Evolutionary conservation across 805 yeast genomes (phyloP).

Genomic region (Candida tallmaniae): DNA sequence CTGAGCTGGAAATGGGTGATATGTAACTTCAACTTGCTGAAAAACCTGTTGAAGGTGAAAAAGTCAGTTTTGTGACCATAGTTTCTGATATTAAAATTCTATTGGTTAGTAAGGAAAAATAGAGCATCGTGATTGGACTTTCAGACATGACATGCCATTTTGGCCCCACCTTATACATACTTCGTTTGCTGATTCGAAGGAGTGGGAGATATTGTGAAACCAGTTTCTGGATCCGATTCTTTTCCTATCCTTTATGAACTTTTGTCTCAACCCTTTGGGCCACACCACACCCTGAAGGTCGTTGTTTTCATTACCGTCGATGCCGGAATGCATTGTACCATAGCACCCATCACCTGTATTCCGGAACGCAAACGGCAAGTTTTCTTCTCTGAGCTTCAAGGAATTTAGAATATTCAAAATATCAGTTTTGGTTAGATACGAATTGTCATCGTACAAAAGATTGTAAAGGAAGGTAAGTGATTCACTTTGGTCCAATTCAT

Average conservation of each 20-base stretch:
- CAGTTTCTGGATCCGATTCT: constrained; percentile 33
- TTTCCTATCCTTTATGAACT: constrained; percentile 28
- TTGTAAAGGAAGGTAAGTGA: constrained; percentile 38
- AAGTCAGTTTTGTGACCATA: constrained; percentile 28
- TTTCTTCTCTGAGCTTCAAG: constrained; percentile 32
- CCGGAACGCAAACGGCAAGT: constrained; percentile 24
- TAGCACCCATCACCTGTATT: too few species aligned
- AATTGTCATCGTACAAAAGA: constrained; percentile 32
- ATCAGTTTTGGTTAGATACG: constrained; percentile 30
- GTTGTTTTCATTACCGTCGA: constrained; percentile 6
- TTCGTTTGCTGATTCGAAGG: constrained; percentile 26
- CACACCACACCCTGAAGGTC: constrained; percentile 37
- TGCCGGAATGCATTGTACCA: too few species aligned
- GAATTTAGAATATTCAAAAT: constrained; percentile 32
- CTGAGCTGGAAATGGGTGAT: constrained; percentile 57
- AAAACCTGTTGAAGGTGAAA: constrained; percentile 35
- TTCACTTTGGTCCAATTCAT: constrained; percentile 37
- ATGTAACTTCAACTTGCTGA: constrained; percentile 42
- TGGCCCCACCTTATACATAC: constrained; percentile 32
- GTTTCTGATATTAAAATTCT: constrained; percentile 17
- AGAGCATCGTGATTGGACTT: too few species aligned
- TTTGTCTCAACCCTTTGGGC: constrained; percentile 28
- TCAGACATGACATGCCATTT: too few species aligned
- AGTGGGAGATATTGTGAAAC: constrained; percentile 35
- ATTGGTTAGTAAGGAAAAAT: constrained; percentile 16